These are phyloP conservation scores for Linaria vulgaris DNA, from an alignment of 257 asterid genomes.

Conservation along the genomic window DNA sequence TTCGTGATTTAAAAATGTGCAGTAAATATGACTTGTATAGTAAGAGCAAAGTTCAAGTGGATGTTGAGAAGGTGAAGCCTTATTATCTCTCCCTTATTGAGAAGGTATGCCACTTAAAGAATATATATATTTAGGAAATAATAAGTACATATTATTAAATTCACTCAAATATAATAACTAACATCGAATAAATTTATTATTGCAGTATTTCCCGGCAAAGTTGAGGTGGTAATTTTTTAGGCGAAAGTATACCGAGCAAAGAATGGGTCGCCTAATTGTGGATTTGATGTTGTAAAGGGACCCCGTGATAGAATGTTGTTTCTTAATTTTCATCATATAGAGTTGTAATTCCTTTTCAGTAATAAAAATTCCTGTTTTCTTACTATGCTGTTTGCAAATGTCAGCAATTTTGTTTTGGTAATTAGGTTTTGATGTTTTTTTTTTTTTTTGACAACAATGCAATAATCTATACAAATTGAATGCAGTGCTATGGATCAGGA, in stretches of 20 bases:
- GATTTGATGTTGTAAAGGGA: not conserved
- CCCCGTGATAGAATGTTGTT: not conserved
- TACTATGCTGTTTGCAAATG: too few relatives aligned
- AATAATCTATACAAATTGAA: too few relatives aligned
- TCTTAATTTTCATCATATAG: too few relatives aligned
- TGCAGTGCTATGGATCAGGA: too few relatives aligned
- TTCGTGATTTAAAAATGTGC: constrained; percentile 7
- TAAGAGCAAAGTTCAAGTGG: constrained; percentile 49
- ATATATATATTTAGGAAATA: not conserved
- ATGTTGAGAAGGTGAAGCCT: constrained; percentile 48
- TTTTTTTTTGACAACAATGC: too few relatives aligned
- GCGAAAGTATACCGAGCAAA: not conserved
- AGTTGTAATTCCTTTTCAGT: too few relatives aligned
- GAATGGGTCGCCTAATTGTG: constrained; percentile 2
- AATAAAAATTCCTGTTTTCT: too few relatives aligned
- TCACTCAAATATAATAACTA: not conserved
- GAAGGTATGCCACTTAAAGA: constrained; percentile 38
- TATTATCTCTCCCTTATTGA: constrained; percentile 64
- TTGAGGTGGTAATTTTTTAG: constrained; percentile 51
- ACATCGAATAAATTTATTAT: not conserved
- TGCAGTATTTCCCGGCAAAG: constrained; percentile 73
- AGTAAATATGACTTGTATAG: constrained; percentile 54
- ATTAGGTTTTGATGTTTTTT: too few relatives aligned
- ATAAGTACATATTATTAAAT: not conserved
- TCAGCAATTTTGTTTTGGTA: too few relatives aligned